These are phyloP conservation scores for Rubus idaeus DNA, from an alignment of 306 rosid genomes.

Conservation along the genomic window DNA sequence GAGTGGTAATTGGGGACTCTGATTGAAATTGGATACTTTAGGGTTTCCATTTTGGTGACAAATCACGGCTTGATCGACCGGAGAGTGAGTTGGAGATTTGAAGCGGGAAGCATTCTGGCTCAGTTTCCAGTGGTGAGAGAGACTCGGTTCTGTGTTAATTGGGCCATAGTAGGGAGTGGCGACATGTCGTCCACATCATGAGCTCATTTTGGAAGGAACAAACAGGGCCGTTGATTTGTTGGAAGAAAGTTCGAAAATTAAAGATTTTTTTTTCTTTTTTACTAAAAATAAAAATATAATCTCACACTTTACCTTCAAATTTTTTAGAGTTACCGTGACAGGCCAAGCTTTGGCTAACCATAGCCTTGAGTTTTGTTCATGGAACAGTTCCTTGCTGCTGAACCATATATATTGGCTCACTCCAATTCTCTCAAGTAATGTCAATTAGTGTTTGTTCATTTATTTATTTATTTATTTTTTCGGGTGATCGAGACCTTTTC, in stretches of 20 bases:
- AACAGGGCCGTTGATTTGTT: neutral
- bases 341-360: too few relatives aligned
- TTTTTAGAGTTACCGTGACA: too few relatives aligned
- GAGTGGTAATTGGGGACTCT: slow-evolving; percentile 36
- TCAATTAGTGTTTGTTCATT: too few relatives aligned
- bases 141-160: neutral
- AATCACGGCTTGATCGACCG: neutral
- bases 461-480: too few relatives aligned
- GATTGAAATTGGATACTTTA: slow-evolving; percentile 36
- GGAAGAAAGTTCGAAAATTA: neutral
- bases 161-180: neutral
- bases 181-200: slow-evolving; percentile 6
- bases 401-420: too few relatives aligned
- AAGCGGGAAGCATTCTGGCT: slow-evolving; percentile 12
- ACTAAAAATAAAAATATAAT: too few relatives aligned
- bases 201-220: neutral
- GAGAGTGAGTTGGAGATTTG: slow-evolving; percentile 6
- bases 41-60: slow-evolving; percentile 44
- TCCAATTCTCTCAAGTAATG: too few relatives aligned
- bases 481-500: too few relatives aligned
- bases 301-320: too few relatives aligned
- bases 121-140: slow-evolving; percentile 1
- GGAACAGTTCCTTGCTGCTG: too few relatives aligned
- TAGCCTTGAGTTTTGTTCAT: too few relatives aligned
- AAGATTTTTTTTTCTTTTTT: too few relatives aligned